Conservation (phyloP, 257 asterid genomes). For the Agastache rugosa region DNA sequence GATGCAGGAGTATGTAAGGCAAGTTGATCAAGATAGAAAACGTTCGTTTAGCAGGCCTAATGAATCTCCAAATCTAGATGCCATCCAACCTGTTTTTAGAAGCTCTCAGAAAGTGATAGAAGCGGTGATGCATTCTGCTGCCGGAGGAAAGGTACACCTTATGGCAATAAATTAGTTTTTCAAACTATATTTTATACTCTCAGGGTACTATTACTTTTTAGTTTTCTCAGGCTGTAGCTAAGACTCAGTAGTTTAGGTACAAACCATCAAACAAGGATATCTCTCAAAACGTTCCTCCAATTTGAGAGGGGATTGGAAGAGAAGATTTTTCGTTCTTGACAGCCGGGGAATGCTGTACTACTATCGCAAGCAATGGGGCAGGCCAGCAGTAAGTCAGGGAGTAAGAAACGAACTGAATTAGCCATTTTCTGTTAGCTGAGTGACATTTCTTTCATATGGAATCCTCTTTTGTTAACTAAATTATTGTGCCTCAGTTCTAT, state of each 20-base stretch:
- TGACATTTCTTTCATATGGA: constrained; percentile 24
- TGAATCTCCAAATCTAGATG: constrained; percentile 55
- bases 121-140: constrained; percentile 80
- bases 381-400: constrained; percentile 63
- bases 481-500: constrained; percentile 49
- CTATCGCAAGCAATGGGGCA: constrained; percentile 81
- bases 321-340: constrained; percentile 86
- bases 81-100: constrained; percentile 57
- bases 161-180: constrained; percentile 3
- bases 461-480: constrained; percentile 39
- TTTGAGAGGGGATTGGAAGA: constrained; percentile 93
- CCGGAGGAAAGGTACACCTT: constrained; percentile 82
- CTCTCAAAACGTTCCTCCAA: constrained; percentile 80
- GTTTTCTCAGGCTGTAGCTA: constrained; percentile 44
- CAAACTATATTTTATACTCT: constrained; percentile 27
- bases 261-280: constrained; percentile 84
- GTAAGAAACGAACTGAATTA: constrained; percentile 27
- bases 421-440: constrained; percentile 5
- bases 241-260: constrained; percentile 81
- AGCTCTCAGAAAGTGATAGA: constrained; percentile 79
- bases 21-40: constrained; percentile 68
- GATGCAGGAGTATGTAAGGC: constrained; percentile 75
- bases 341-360: constrained; percentile 81
- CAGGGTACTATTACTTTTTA: constrained; percentile 12
- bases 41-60: constrained; percentile 49